Conservation (phyloP, 129 eudicot genomes). For the Oenanthe sinensis region DNA sequence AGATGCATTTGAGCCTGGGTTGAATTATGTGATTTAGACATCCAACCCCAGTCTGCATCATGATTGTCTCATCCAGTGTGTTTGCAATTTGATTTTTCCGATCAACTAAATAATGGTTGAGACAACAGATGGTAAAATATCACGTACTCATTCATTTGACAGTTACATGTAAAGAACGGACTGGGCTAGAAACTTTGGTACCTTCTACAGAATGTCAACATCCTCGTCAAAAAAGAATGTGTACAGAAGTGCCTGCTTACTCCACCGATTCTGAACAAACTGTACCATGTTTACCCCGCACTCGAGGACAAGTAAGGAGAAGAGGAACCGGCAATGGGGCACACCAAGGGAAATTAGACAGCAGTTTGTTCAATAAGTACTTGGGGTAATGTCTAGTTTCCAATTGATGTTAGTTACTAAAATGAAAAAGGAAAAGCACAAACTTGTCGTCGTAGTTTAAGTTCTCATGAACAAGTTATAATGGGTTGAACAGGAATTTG, state of each 20-base stretch:
- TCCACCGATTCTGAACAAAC: slow-evolving; percentile 22
- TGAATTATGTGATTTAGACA: background rate
- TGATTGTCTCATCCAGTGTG: background rate
- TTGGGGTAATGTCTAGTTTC: slow-evolving; percentile 42
- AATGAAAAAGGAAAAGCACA: background rate
- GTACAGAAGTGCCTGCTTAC: slow-evolving; percentile 17
- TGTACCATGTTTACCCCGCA: slow-evolving; percentile 6
- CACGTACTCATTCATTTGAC: background rate
- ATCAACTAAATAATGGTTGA: background rate
- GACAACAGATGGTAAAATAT: background rate
- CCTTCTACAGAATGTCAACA: background rate
- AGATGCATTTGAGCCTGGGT: background rate
- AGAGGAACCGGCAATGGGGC: slow-evolving; percentile 1
- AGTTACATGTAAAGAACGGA: background rate
- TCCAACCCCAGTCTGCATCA: background rate
- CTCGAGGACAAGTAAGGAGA: slow-evolving; percentile 27
- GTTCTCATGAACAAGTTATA: slow-evolving; percentile 7
- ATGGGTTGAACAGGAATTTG: slow-evolving; percentile 34
- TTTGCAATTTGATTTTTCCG: background rate
- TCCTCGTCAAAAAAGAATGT: slow-evolving; percentile 20
- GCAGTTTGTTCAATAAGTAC: slow-evolving; percentile 29
- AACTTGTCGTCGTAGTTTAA: background rate
- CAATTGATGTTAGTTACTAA: background rate
- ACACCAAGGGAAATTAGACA: slow-evolving; percentile 31
- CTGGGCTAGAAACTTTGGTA: background rate